Base-by-base conservation (phyloP, 495 filamentous ascomycete genomes). In the Penicillium mononematosum region DNA sequence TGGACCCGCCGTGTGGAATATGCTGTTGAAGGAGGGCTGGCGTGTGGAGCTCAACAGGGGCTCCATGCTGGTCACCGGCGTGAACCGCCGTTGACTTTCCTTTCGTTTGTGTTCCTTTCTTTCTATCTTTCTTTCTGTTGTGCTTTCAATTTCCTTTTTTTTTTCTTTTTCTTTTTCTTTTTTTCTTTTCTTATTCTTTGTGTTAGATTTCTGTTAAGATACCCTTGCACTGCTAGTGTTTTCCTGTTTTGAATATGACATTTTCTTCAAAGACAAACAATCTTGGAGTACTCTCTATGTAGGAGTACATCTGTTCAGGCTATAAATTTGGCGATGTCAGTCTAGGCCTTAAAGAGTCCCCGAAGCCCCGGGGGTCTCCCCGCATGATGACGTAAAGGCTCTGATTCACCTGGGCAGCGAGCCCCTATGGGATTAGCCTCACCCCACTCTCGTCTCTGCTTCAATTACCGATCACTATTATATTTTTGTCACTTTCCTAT, bases 11-110 rank as follows among this genome's bases (percentile, higher is more conserved):
- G 91, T 98, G 1, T 84, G 76, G 50, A 88, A 81, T 66, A 87
- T 87, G 75, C 69, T 98, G 52, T 75, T 83, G 46, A 78, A 78
- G 38, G 89, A 93, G 53, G 91, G 90, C 0, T 98, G 94, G 94
- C 88, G 82, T 58, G 77, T 95, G 31, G 81, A 91, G 69, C 76
- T 88, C 31, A 73, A 81, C 31, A 79, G 81, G 10, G 92, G 92
- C 0, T 74, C 79, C 32, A 76, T 91, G 45, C 65, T 83, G 41
- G 81, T 97, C 9, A 79, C 72, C 12, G 91, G 90, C 2, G 75
- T 63, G 48, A 65, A 66, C 51, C 66, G 74, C 50, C 65, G 58
- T 0, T 64, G 55, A 60, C 29, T 2, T n/a, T 14, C 5, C 16
- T 27, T n/a, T 45, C 5, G 5, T 0, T 8, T 29, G 7, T 14